Conservation (phyloP, 306 rosid genomes). For the Cajanus cajan region DNA sequence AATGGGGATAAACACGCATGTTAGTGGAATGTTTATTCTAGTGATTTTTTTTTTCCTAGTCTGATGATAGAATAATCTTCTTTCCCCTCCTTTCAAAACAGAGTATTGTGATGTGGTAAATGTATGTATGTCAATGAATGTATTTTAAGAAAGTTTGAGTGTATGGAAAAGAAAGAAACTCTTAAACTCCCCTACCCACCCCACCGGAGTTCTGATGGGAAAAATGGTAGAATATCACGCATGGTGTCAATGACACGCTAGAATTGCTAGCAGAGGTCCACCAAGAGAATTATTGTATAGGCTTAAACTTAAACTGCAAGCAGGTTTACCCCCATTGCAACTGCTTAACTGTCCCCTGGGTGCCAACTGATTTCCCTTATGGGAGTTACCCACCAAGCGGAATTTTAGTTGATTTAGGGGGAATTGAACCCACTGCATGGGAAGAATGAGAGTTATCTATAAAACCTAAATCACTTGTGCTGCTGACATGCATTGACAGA, state of each 20-base stretch:
- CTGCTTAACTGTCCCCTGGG: no score
- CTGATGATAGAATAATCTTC: not conserved
- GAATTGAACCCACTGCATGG: not conserved
- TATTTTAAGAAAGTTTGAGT: slow-evolving; percentile 6
- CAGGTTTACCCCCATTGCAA: no score
- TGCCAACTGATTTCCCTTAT: not conserved
- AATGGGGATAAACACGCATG: not conserved
- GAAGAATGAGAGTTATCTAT: not conserved
- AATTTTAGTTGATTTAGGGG: not conserved
- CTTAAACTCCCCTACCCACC: no score
- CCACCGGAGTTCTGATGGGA: no score
- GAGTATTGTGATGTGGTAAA: not conserved
- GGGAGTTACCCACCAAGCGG: not conserved
- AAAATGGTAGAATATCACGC: no score
- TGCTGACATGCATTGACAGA: not conserved
- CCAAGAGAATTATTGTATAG: no score
- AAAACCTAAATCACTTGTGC: not conserved
- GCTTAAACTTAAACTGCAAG: no score
- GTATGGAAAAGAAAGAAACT: not conserved
- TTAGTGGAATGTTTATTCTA: not conserved
- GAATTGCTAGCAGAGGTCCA: no score
- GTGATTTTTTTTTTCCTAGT: not conserved
- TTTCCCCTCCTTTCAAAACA: not conserved
- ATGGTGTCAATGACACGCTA: no score
- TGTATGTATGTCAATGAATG: not conserved